Evolutionary conservation across 768 basidiomycete species (phyloP), one percentile per base, ranked within the genome.

Genomic region (Amanita exitialis): DNA sequence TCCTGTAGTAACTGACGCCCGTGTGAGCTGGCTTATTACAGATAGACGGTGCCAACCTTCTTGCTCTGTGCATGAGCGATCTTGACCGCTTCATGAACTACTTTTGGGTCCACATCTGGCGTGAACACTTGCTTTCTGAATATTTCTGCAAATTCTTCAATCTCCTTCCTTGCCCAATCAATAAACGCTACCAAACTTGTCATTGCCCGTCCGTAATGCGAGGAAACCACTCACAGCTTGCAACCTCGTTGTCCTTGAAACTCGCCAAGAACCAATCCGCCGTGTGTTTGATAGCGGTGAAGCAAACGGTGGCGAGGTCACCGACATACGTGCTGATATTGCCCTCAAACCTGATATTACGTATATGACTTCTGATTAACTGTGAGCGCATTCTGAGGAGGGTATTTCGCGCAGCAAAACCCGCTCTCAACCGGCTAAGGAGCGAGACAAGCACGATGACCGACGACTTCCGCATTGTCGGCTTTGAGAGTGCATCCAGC

Each of bases 201-300:
- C 13, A 38, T 27, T 44, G 5, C 32, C 3, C 6, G 20, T 1
- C 49, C 44, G 48, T 44, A 32, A 50, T 28, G 28, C 47, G 34
- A 21, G 21, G 21, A 37, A 21, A 20, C 38, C n/a, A 44, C 90
- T 56, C 58, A 95, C 95, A 79, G 52, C 91, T 94, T 0, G 95
- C 86, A 55, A 90, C 89, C 57, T 92, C 84, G 62, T 96, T 93
- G 66, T 97, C 96, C 65, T 86, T 89, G 68, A 96, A 99, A 51
- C 91, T 93, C 0, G 86, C 84, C 57, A 97, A 72, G 66, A 90
- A 99, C 96, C 96, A 99, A 67, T 99, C 95, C 12, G 90, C 90
- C 1, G 94, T 96, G 61, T 98, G 91, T 63, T 96, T 94, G 63
- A 99, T 87, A 1, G 90, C 83, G 0, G 93, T 96, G 59, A 98